Percentiles rank a stretch among this genome's conserved stretches.
Evolutionary conservation across 148 eudicot species (phyloP).

Genomic region (Euryodendron excelsum): DNA sequence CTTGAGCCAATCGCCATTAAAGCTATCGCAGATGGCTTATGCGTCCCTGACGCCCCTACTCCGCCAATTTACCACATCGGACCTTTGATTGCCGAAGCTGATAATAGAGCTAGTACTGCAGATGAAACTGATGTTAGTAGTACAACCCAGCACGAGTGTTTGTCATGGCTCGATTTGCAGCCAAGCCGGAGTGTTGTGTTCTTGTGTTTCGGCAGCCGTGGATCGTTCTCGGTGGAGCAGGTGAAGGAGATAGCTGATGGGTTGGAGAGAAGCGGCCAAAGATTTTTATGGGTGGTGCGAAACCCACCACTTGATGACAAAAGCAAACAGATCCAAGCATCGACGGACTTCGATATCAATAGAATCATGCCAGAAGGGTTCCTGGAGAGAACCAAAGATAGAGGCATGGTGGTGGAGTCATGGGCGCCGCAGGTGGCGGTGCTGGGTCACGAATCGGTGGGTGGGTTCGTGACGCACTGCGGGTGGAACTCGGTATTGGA

Average conservation of each 20-base stretch:
- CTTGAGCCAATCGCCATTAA: slow-evolving; percentile 26
- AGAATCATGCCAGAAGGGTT: slow-evolving; percentile 20
- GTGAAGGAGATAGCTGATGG: slow-evolving; percentile 26
- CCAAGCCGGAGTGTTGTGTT: slow-evolving; percentile 30
- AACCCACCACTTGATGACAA: slow-evolving; percentile 6
- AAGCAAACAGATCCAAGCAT: not conserved
- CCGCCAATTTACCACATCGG: slow-evolving; percentile 27
- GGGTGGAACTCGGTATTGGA: slow-evolving; percentile 40
- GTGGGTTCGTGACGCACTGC: slow-evolving; percentile 33
- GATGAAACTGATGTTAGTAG: too few relatives aligned
- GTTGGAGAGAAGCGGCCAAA: slow-evolving; percentile 21
- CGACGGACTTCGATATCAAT: not conserved
- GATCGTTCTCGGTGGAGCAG: slow-evolving; percentile 20
- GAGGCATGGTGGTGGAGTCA: slow-evolving; percentile 19
- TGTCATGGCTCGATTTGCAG: slow-evolving; percentile 31
- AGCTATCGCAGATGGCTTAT: slow-evolving; percentile 21
- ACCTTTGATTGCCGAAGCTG: slow-evolving; percentile 16
- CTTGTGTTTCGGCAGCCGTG: slow-evolving; percentile 37
- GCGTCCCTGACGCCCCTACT: slow-evolving; percentile 21
- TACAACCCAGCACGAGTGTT: too few relatives aligned
- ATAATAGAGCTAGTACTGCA: not conserved
- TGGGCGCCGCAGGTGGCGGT: slow-evolving; percentile 33
- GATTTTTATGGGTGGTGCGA: slow-evolving; percentile 30
- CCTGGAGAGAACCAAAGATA: slow-evolving; percentile 19
- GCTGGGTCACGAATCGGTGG: slow-evolving; percentile 28